Conservation (phyloP, 192 early-diverging fungal species). For the Backusella luteola region DNA sequence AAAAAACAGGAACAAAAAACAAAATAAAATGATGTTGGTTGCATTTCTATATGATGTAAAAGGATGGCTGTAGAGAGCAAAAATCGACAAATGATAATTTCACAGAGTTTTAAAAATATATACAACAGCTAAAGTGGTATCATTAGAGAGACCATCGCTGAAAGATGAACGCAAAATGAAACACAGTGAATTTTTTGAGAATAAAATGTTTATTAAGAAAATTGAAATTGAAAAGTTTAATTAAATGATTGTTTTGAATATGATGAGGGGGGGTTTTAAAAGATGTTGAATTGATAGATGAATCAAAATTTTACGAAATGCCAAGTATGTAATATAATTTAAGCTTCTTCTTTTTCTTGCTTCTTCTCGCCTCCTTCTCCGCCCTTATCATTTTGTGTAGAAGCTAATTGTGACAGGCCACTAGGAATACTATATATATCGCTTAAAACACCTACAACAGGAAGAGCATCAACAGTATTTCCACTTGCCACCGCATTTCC, state of each 20-base stretch:
- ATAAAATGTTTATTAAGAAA: no score
- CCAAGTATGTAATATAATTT: neutral
- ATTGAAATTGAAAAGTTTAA: no score
- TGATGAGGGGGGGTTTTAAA: neutral
- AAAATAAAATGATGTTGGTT: no score
- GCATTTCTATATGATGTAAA: no score
- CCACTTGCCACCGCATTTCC: no score
- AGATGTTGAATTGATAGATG: neutral
- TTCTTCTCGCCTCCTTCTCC: neutral
- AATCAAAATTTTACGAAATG: neutral
- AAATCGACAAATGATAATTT: neutral
- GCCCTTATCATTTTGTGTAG: no score
- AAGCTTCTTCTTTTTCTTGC: neutral
- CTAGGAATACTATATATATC: no score
- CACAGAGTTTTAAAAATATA: neutral
- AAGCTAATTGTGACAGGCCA: no score
- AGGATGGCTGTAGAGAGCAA: no score
- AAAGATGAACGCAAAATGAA: neutral
- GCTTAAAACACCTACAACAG: no score
- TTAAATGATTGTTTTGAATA: neutral
- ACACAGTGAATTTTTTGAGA: neutral
- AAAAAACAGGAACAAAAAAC: no score
- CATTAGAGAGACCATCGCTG: neutral
- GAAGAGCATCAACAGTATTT: no score
- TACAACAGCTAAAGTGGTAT: neutral